Evolutionary conservation across 768 basidiomycete genomes (phyloP).

Genomic region (Tylopilus plumbeoviolaceoides): DNA sequence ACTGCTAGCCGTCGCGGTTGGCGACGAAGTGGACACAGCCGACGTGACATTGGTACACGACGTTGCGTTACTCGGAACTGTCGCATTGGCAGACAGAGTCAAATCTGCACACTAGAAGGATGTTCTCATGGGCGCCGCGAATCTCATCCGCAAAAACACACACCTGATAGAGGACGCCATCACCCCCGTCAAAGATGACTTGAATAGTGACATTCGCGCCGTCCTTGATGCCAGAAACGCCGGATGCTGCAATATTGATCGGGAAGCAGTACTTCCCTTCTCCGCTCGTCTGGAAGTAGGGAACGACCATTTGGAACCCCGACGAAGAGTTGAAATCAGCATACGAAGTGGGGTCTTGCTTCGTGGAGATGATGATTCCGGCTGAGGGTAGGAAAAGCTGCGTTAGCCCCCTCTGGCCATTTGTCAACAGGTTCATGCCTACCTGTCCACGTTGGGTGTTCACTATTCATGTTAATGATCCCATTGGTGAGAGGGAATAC

Average conservation of each 20-base stretch:
- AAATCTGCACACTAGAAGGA: slow-evolving; percentile 28
- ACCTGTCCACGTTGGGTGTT: slow-evolving; percentile 63
- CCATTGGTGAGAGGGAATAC: slow-evolving; percentile 63
- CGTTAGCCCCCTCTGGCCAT: neutral
- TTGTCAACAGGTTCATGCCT: neutral
- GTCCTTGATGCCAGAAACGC: slow-evolving; percentile 47
- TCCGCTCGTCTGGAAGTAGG: slow-evolving; percentile 47
- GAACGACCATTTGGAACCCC: slow-evolving; percentile 36
- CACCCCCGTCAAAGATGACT: slow-evolving; percentile 64
- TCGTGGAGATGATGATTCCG: slow-evolving; percentile 50
- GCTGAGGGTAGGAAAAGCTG: slow-evolving; percentile 34
- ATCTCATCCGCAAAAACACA: neutral
- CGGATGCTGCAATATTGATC: slow-evolving; percentile 51
- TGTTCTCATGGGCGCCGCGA: too few species aligned
- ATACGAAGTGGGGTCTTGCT: slow-evolving; percentile 58
- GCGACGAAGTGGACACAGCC: slow-evolving; percentile 6
- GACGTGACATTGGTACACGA: slow-evolving; percentile 35
- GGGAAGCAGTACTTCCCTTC: slow-evolving; percentile 50
- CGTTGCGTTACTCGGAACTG: slow-evolving; percentile 40
- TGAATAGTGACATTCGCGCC: slow-evolving; percentile 76
- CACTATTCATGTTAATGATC: slow-evolving; percentile 52
- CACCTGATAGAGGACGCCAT: slow-evolving; percentile 69
- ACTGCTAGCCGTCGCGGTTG: slow-evolving; percentile 16
- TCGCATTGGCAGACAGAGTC: slow-evolving; percentile 55
- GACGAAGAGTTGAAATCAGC: slow-evolving; percentile 51